These are phyloP conservation scores for Silene vulgaris DNA, from an alignment of 179 eudicot genomes.

Conservation along the genomic window DNA sequence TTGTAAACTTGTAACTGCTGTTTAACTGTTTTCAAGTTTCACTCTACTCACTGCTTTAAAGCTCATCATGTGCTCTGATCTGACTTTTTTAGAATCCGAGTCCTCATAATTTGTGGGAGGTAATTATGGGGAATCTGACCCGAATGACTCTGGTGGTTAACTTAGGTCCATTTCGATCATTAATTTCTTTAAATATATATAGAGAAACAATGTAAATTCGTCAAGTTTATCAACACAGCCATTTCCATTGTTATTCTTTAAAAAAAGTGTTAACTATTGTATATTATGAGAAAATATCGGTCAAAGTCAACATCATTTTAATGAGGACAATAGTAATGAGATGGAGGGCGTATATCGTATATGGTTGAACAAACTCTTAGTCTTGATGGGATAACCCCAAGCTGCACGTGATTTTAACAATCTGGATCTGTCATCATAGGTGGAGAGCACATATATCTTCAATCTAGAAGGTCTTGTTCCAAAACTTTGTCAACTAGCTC, in stretches of 20 bases:
- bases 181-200: no score
- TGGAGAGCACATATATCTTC: constrained; percentile 73
- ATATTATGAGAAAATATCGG: no score
- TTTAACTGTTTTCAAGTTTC: neutral
- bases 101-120: neutral
- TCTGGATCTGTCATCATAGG: constrained; percentile 34
- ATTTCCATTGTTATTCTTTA: no score
- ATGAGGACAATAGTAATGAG: no score
- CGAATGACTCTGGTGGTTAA: no score
- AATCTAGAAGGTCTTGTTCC: constrained; percentile 81
- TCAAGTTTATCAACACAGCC: no score
- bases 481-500: constrained; percentile 80
- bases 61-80: neutral
- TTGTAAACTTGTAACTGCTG: neutral
- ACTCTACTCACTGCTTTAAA: neutral
- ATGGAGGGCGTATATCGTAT: neutral
- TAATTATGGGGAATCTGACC: neutral
- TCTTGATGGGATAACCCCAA: neutral
- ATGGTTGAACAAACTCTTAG: neutral
- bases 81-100: neutral
- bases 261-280: no score
- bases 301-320: no score
- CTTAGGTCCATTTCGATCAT: no score
- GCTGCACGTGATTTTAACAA: constrained; percentile 14
- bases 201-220: no score